These are phyloP conservation scores for Tothia fuscella DNA, from an alignment of 2,329 filamentous ascomycete genomes.

Conservation along the genomic window DNA sequence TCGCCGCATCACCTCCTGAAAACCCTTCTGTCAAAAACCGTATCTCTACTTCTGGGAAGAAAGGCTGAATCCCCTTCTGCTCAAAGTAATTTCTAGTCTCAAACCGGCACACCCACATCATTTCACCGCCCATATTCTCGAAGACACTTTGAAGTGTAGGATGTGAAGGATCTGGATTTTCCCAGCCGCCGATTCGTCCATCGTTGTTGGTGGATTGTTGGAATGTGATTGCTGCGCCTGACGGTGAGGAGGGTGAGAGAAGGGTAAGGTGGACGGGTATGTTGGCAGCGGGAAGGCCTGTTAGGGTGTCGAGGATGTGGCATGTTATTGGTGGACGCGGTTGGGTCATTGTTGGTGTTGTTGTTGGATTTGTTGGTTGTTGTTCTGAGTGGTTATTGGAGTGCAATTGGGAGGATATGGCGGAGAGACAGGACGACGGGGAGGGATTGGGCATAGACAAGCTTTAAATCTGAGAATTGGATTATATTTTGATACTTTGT, in stretches of 20 bases:
- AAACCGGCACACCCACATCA: constrained; percentile 58
- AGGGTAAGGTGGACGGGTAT: constrained; percentile 55
- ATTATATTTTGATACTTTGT: no score
- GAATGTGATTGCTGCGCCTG: constrained; percentile 19
- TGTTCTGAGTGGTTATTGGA: no score
- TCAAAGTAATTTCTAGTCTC: constrained; percentile 63
- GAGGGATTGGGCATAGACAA: no score
- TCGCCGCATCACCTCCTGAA: constrained; percentile 28
- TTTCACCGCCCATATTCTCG: constrained; percentile 25
- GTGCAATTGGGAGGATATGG: no score
- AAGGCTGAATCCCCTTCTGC: constrained; percentile 38
- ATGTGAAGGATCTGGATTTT: constrained; percentile 46
- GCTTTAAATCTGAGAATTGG: no score
- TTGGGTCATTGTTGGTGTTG: not conserved
- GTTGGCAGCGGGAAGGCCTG: constrained; percentile 53
- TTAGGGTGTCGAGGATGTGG: constrained; percentile 74
- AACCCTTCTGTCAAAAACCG: constrained; percentile 29
- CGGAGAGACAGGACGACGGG: no score
- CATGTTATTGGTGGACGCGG: constrained; percentile 56
- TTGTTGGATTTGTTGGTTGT: no score
- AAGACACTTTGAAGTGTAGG: constrained; percentile 48
- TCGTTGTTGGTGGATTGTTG: constrained; percentile 52
- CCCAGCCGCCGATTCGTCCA: constrained; percentile 62
- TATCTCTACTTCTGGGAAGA: constrained; percentile 46
- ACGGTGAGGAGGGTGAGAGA: constrained; percentile 17